Conservation (phyloP, 2,329 filamentous ascomycete genomes). For the Pestalotiopsis sp. region DNA sequence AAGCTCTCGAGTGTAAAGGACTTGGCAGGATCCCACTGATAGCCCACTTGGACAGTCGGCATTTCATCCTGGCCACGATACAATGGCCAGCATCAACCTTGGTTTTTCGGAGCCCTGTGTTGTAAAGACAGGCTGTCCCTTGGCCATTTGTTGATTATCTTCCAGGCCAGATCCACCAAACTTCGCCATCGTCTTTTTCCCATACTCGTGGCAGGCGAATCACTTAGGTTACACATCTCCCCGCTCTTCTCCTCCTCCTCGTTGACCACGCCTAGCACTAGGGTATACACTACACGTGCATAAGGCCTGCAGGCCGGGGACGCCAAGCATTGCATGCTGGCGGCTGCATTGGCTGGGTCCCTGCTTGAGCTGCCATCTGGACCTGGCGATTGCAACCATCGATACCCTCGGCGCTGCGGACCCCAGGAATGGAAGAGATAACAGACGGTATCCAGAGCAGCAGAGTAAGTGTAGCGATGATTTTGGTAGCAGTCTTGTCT, state of each 20-base stretch:
- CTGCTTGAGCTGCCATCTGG: constrained; percentile 7
- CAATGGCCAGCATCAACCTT: neutral
- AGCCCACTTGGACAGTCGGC: neutral
- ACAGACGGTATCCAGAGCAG: neutral
- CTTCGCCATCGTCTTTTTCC: neutral
- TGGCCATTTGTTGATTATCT: neutral
- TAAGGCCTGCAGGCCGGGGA: neutral
- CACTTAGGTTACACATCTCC: neutral
- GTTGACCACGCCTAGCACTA: neutral
- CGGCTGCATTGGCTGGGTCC: neutral
- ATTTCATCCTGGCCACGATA: neutral
- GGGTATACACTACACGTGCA: neutral
- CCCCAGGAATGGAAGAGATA: neutral
- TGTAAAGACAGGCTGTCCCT: neutral
- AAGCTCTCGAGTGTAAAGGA: neutral
- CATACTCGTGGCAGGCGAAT: constrained; percentile 2
- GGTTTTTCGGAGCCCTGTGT: neutral
- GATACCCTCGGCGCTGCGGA: neutral
- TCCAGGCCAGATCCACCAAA: neutral
- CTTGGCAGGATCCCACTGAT: neutral
- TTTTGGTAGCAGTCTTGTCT: neutral
- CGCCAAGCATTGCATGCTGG: neutral
- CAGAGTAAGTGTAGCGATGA: neutral
- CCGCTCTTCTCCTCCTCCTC: neutral
- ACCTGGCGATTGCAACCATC: constrained; percentile 8